These are phyloP conservation scores for Pterocarpus santalinus DNA, from an alignment of 306 rosid genomes.

Conservation along the genomic window DNA sequence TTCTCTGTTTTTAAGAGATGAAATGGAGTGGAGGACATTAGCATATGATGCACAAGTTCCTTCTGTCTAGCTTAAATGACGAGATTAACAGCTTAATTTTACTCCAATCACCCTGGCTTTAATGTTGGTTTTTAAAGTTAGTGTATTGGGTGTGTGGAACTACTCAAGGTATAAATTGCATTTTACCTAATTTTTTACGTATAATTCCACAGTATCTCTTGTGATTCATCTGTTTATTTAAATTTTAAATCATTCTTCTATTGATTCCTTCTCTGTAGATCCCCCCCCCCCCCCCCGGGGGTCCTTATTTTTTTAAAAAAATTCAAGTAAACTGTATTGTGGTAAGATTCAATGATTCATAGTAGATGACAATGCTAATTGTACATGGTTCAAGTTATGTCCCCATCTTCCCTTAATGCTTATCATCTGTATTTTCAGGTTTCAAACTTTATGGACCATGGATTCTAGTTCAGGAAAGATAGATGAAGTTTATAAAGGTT, in stretches of 20 bases:
- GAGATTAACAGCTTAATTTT: neutral
- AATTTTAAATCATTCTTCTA: conserved; percentile 16
- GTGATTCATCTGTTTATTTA: conserved; percentile 7
- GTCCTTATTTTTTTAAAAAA: too few relatives aligned
- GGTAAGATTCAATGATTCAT: neutral
- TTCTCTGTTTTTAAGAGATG: conserved; percentile 17
- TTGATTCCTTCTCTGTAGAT: neutral
- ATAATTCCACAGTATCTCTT: conserved; percentile 14
- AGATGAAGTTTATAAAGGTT: conserved; percentile 71
- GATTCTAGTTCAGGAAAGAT: conserved; percentile 69
- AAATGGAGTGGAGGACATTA: neutral
- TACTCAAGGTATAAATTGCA: neutral
- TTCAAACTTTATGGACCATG: conserved; percentile 78
- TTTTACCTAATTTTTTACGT: neutral
- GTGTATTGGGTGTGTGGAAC: neutral
- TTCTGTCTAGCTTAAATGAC: too few relatives aligned
- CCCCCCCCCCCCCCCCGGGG: too few relatives aligned
- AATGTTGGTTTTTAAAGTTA: conserved; percentile 8
- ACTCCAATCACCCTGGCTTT: neutral
- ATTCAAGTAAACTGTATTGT: neutral
- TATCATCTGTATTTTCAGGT: conserved; percentile 56
- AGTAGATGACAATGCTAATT: conserved; percentile 18
- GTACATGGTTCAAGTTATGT: conserved; percentile 31
- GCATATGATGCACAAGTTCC: too few relatives aligned
- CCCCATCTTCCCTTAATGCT: conserved; percentile 1